Percentiles rank a stretch among this genome's conserved stretches.
These are phyloP conservation scores for Xerocomellus amylosporus DNA, from an alignment of 768 basidiomycete genomes.

Conservation along the genomic window DNA sequence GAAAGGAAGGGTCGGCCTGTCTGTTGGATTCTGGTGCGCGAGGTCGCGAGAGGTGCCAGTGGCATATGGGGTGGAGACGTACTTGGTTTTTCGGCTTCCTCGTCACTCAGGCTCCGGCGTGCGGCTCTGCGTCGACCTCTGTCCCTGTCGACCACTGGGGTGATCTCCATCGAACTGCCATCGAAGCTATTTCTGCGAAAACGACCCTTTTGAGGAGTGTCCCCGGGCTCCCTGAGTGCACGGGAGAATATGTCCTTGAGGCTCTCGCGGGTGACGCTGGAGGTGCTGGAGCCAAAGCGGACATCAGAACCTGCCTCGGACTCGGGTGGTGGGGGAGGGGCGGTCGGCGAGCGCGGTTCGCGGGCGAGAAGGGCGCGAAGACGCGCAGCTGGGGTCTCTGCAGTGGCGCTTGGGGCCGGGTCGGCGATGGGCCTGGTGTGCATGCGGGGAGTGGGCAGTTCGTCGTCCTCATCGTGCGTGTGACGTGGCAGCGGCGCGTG, in stretches of 20 bases:
- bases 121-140: slow-evolving; percentile 47
- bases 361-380: slow-evolving; percentile 61
- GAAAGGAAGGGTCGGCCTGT: slow-evolving; percentile 37
- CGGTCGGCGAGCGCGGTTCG: slow-evolving; percentile 40
- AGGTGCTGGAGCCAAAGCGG: slow-evolving; percentile 29
- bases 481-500: too few species aligned
- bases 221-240: slow-evolving; percentile 60
- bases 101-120: slow-evolving; percentile 63
- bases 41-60: slow-evolving; percentile 3
- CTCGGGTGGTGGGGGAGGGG: slow-evolving; percentile 20
- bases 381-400: slow-evolving; percentile 55
- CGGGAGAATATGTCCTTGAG: slow-evolving; percentile 66
- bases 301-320: slow-evolving; percentile 30
- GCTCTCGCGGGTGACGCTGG: slow-evolving; percentile 54
- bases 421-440: slow-evolving; percentile 19
- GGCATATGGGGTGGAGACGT: slow-evolving; percentile 26
- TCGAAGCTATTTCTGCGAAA: slow-evolving; percentile 59
- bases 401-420: slow-evolving; percentile 8
- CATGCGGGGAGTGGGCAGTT: slow-evolving; percentile 31
- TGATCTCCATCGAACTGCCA: slow-evolving; percentile 56
- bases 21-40: slow-evolving; percentile 20
- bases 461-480: slow-evolving; percentile 29
- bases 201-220: slow-evolving; percentile 56
- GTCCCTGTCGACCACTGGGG: slow-evolving; percentile 43
- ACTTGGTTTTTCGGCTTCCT: slow-evolving; percentile 61